A percentile compares a stretch with the other conserved stretches of the same genome.
These are phyloP conservation scores for Spinellus fusiger DNA, from an alignment of 192 early-diverging fungal species.

Conservation along the genomic window DNA sequence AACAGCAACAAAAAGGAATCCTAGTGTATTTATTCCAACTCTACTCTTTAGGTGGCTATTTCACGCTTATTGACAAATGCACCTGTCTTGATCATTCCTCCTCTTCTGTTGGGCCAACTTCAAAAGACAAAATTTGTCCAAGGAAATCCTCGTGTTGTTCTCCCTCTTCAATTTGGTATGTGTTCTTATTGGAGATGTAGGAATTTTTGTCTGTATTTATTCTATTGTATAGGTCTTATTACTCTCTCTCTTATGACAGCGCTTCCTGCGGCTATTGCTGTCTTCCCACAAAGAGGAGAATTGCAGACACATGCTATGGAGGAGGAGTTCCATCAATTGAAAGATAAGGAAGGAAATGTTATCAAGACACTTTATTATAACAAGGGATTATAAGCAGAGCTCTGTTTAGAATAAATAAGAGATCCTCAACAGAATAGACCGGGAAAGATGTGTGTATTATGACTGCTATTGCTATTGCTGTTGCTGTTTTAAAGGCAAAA, in stretches of 20 bases:
- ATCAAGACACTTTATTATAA: conserved; percentile 69
- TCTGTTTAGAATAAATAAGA: neutral
- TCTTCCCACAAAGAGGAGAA: conserved; percentile 69
- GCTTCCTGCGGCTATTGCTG: conserved; percentile 69
- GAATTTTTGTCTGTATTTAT: neutral
- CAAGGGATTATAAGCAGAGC: conserved; percentile 67
- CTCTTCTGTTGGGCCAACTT: conserved; percentile 60
- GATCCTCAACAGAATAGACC: neutral
- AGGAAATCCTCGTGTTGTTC: conserved; percentile 41
- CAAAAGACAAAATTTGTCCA: conserved; percentile 55
- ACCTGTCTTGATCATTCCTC: conserved; percentile 68
- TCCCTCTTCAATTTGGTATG: conserved; percentile 61
- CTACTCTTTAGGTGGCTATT: conserved; percentile 52
- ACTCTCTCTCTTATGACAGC: conserved; percentile 65
- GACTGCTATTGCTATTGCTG: too few relatives aligned
- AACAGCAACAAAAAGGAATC: neutral
- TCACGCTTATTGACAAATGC: conserved; percentile 69
- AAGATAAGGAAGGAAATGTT: conserved; percentile 49
- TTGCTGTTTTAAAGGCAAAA: too few relatives aligned
- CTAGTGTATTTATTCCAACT: neutral
- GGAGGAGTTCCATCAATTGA: conserved; percentile 53
- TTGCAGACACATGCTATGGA: conserved; percentile 57
- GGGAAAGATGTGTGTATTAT: neutral
- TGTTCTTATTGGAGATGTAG: neutral
- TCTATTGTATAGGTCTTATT: conserved; percentile 42